Evolutionary conservation across 768 basidiomycete species (phyloP).

Genomic region (Podaxis mareebaensis): DNA sequence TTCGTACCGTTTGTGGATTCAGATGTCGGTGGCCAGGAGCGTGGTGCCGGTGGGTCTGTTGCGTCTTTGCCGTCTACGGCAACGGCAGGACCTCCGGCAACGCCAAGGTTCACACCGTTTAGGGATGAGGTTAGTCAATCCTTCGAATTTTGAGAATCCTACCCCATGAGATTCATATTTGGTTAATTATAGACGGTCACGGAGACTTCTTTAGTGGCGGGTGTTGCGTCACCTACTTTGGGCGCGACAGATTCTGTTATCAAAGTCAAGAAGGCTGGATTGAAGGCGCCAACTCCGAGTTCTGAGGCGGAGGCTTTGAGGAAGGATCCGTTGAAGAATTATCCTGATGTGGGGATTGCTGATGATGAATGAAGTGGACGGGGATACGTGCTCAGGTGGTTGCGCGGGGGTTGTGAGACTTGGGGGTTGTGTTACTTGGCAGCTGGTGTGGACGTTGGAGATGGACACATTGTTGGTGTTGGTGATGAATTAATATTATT

Average conservation of each 20-base stretch:
- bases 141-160: conserved; percentile 6
- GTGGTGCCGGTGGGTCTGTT: conserved; percentile 17
- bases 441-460: not conserved
- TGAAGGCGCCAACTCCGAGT: conserved; percentile 41
- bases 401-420: not conserved
- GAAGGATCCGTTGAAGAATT: conserved; percentile 82
- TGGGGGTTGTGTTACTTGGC: not conserved
- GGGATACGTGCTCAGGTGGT: not conserved
- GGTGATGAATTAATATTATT: not conserved
- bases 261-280: conserved; percentile 56
- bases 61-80: not conserved
- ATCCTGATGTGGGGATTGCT: conserved; percentile 27
- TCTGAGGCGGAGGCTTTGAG: conserved; percentile 79
- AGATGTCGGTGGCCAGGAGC: conserved; percentile 13
- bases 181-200: not conserved
- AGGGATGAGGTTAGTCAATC: conserved; percentile 60
- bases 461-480: not conserved
- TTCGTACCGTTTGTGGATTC: conserved; percentile 24
- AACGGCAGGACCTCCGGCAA: conserved; percentile 34
- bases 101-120: conserved; percentile 70
- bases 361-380: conserved; percentile 16
- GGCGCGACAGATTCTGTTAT: conserved; percentile 60
- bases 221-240: conserved; percentile 24
- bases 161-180: not conserved
- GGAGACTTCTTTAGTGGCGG: not conserved